These are phyloP conservation scores for Andrographis paniculata DNA, from an alignment of 305 asterid genomes.

Conservation along the genomic window DNA sequence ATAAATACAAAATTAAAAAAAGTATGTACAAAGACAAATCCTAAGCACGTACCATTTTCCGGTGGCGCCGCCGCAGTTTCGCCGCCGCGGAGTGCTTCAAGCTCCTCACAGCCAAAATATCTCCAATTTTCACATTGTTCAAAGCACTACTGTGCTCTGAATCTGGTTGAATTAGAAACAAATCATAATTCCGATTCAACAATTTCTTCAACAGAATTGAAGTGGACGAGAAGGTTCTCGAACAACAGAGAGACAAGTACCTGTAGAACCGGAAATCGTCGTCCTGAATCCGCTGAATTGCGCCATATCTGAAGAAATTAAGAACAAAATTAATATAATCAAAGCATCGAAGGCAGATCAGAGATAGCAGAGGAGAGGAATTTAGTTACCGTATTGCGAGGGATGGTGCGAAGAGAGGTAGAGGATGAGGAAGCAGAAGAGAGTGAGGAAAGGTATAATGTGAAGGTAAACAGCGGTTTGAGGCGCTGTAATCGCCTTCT, in stretches of 20 bases:
- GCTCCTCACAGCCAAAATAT: neutral
- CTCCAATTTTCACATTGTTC: neutral
- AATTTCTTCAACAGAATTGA: neutral
- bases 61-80: neutral
- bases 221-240: too few species aligned
- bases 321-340: too few species aligned
- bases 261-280: too few species aligned
- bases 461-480: neutral
- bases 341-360: too few species aligned
- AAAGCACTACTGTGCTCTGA: neutral
- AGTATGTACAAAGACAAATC: too few species aligned
- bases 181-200: neutral
- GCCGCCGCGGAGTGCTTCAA: neutral
- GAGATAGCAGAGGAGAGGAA: neutral
- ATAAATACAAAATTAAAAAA: too few species aligned
- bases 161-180: neutral
- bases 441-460: neutral
- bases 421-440: constrained; percentile 1
- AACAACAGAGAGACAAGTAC: too few species aligned
- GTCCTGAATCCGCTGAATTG: too few species aligned
- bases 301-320: too few species aligned
- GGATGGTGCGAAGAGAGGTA: neutral
- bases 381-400: neutral
- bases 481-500: neutral
- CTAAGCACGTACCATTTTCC: neutral